Conservation (phyloP, 2,329 filamentous ascomycete genomes). For the Pseudofabraea citricarpa region DNA sequence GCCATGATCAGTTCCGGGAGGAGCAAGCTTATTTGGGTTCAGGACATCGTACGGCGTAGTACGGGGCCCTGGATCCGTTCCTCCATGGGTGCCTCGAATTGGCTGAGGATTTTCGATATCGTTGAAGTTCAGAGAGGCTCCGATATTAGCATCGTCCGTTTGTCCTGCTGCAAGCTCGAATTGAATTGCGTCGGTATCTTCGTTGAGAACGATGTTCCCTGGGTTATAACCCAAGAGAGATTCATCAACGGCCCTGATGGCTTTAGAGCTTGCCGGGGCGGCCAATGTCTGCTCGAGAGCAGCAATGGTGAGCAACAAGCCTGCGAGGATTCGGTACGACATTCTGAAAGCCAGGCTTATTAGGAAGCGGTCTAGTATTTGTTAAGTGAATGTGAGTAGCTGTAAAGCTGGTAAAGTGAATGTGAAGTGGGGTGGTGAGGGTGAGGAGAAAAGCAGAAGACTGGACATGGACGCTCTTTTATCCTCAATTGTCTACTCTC, state of each 20-base stretch:
- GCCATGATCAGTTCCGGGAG: slow-evolving; percentile 46
- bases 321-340: background rate
- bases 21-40: slow-evolving; percentile 47
- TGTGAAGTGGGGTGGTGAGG: too few species aligned
- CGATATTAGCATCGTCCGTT: slow-evolving; percentile 42
- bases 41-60: slow-evolving; percentile 43
- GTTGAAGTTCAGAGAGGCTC: slow-evolving; percentile 49
- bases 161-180: slow-evolving; percentile 45
- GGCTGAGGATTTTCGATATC: slow-evolving; percentile 48
- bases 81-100: slow-evolving; percentile 44
- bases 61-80: slow-evolving; percentile 46
- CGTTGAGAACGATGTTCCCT: slow-evolving; percentile 28
- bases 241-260: slow-evolving; percentile 4
- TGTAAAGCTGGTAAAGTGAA: too few species aligned
- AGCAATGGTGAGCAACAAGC: slow-evolving; percentile 4
- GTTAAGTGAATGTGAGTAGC: too few species aligned
- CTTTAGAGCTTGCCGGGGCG: slow-evolving; percentile 18
- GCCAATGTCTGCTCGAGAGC: slow-evolving; percentile 6
- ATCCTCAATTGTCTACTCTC: too few species aligned
- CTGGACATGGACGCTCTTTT: too few species aligned
- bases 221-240: slow-evolving; percentile 35
- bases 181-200: slow-evolving; percentile 28
- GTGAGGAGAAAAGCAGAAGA: too few species aligned
- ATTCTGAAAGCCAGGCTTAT: too few species aligned
- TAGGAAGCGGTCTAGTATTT: too few species aligned